Conservation (phyloP, 352 stramenopile genomes). For the Thalassiosira hispida region DNA sequence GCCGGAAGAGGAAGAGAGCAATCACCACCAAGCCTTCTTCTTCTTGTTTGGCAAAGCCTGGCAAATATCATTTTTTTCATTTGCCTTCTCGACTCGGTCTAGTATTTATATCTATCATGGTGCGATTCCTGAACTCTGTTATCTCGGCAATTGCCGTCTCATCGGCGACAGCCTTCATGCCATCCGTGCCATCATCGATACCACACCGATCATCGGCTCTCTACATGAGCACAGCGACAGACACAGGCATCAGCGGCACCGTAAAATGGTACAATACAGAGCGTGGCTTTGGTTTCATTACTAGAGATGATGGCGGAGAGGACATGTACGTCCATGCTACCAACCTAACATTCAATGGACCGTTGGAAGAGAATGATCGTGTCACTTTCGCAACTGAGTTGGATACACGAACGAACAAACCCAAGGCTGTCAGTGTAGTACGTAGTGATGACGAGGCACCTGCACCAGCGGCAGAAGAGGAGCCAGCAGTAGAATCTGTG, state of each 20-base stretch:
- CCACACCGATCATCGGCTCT: slow-evolving; percentile 10
- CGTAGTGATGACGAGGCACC: neutral
- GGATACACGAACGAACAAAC: slow-evolving; percentile 47
- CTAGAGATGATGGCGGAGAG: slow-evolving; percentile 69
- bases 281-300: slow-evolving; percentile 54
- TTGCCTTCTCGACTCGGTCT: too few species aligned
- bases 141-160: slow-evolving; percentile 8
- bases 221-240: slow-evolving; percentile 1
- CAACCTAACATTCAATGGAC: slow-evolving; percentile 65
- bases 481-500: slow-evolving; percentile 3
- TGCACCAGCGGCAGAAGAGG: slow-evolving; percentile 4
- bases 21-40: too few species aligned
- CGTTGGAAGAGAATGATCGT: slow-evolving; percentile 34
- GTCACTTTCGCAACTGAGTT: slow-evolving; percentile 39
- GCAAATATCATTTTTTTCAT: too few species aligned
- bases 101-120: too few species aligned
- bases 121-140: slow-evolving; percentile 17
- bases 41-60: too few species aligned
- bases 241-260: slow-evolving; percentile 22
- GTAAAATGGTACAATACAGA: slow-evolving; percentile 56
- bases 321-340: slow-evolving; percentile 86
- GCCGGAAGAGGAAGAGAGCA: too few species aligned
- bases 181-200: neutral
- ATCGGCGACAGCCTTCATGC: slow-evolving; percentile 26
- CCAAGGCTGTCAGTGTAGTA: slow-evolving; percentile 43